Evolutionary conservation across 2,329 filamentous ascomycete species (phyloP).

Genomic region (Paraconiothyrium brasiliense): DNA sequence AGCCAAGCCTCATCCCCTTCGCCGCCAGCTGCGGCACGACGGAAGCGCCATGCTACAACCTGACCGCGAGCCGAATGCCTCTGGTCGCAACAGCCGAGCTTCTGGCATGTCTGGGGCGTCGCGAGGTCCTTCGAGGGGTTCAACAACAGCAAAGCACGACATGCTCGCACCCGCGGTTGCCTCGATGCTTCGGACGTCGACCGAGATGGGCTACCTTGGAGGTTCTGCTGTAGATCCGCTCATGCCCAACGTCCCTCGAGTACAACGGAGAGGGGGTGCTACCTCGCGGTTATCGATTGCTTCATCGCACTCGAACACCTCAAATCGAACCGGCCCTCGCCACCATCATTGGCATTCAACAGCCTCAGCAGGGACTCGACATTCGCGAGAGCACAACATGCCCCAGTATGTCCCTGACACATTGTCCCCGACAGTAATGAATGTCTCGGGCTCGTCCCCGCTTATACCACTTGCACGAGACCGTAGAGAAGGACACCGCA

Average conservation of each 20-base stretch:
- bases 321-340: slow-evolving; percentile 49
- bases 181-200: slow-evolving; percentile 61
- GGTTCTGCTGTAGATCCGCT: slow-evolving; percentile 50
- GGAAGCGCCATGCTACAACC: slow-evolving; percentile 55
- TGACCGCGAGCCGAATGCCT: slow-evolving; percentile 55
- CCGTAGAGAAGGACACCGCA: slow-evolving; percentile 51
- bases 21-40: background rate
- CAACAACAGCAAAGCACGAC: slow-evolving; percentile 38
- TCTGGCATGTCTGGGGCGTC: slow-evolving; percentile 56
- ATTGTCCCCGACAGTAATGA: slow-evolving; percentile 46
- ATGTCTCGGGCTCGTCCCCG: slow-evolving; percentile 41
- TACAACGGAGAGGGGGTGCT: slow-evolving; percentile 41
- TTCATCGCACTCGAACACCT: slow-evolving; percentile 54
- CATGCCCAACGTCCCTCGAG: slow-evolving; percentile 49
- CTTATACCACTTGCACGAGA: slow-evolving; percentile 34
- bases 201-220: slow-evolving; percentile 58
- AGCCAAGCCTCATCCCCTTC: slow-evolving; percentile 6
- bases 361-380: slow-evolving; percentile 49
- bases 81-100: slow-evolving; percentile 58
- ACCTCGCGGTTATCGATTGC: slow-evolving; percentile 51
- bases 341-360: slow-evolving; percentile 48
- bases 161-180: slow-evolving; percentile 53
- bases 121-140: slow-evolving; percentile 42
- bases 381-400: slow-evolving; percentile 55
- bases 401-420: slow-evolving; percentile 52